Evolutionary conservation across 2,329 filamentous ascomycete genomes (phyloP), one percentile per base, ranked within the genome.

Genomic region (Xylaria sp.): DNA sequence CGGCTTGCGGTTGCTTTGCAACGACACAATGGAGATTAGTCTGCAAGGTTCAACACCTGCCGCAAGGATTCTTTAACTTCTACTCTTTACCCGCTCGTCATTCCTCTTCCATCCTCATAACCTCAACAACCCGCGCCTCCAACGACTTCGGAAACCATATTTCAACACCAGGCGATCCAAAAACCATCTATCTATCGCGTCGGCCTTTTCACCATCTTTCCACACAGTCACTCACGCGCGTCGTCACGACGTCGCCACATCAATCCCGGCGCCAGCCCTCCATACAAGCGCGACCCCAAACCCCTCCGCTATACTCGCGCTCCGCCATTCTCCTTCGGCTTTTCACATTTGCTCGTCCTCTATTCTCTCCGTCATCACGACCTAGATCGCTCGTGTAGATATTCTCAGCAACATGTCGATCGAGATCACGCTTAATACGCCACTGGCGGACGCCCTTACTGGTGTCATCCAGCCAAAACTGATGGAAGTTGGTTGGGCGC

Each of bases 401-500:
- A 44, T 26, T n/a, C 6, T 26, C 6, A 48, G 51, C 79, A 86
- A 72, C 65, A 97, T 97, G 93, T 86, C 93, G 74, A 87, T 93
- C 81, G 90, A 94, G 79, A 87, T 97, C 72, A 84, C 88, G 63
- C 86, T 92, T 73, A 91, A 92, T 75, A 93, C 94, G 79, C 93
- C 93, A 57, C 85, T 98, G 78, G 94, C 94, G 73, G 88, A 94
- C 74, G 92, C 93, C 72, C 88, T 99, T 63, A 93, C 92, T 79
- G 85, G 86, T 75, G 91, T 90, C 49, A 94, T 98, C 71, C 93
- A 96, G 81, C 92, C 93, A 38, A 98, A 98, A 84, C 86, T 99
- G 66, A 89, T 93, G 67, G 95, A 99, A 82, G 91, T 94, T 73
- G 95, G 94, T 76, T 98, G 96, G 95, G 94, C 90, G 70, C 90